Evolutionary conservation across 768 basidiomycete species (phyloP), one percentile per base, ranked within the genome.

Genomic region (Vishniacozyma victoriae): DNA sequence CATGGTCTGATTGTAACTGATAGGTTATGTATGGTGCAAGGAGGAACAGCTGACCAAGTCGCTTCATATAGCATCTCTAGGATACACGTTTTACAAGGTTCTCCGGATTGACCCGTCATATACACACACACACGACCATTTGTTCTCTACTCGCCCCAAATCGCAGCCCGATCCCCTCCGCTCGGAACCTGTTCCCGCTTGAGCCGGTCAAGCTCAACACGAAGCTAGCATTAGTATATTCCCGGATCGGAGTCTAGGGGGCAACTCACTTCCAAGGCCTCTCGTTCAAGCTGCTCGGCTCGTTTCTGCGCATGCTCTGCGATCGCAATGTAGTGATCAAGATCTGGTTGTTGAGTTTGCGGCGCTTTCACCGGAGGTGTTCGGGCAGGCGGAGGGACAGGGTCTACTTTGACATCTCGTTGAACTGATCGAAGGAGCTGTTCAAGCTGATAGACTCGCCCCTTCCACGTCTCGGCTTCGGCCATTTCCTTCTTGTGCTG

Each of bases 261-360:
- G 38, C 5, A 9, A 44, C 55, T 50, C 33, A 62, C 56, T 20
- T 58, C 50, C 15, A 59, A 46, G 37, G 57, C 57, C 41, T 64
- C 62, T 26, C 51, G 42, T 37, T 57, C 58, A 6, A 48, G 20
- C 22, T 40, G 22, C 13, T 57, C 58, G 12, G 44, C 41, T 13
- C 55, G 36, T 26, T 35, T 40, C 41, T 52, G 52, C 6, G 58
- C 55, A 14, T 50, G 41, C 15, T 59, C 58, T 19, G 56, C 46
- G 11, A 48, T n/a, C 13, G 22, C 5, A 41, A 50, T 19, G 29
- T 48, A 54, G 19, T 46, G 5, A 20, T 27, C 24, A 6, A 50
- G 16, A 31, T 47, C 49, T 39, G 24, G 16, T 9, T 45, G 44
- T 7, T 41, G 39, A 20, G n/a, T 18, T 19, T 15, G 42, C 4